These are phyloP conservation scores for Stephanodiscus triporus DNA, from an alignment of 108 stramenopile species.

Conservation along the genomic window DNA sequence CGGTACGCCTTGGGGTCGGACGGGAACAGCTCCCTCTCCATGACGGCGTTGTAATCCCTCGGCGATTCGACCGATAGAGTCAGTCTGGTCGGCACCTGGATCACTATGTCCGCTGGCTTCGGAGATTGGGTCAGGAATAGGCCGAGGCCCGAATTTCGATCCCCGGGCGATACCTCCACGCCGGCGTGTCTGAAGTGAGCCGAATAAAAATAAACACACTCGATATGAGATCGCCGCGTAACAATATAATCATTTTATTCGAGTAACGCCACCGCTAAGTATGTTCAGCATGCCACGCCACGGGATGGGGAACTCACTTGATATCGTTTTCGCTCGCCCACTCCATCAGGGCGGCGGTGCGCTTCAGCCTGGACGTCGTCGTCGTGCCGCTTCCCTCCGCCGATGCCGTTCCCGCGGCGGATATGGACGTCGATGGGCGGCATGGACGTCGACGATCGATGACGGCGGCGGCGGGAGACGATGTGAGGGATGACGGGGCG, in stretches of 20 bases:
- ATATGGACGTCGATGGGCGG: slow-evolving; percentile 9
- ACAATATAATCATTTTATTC: too few species aligned
- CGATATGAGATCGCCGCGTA: not conserved
- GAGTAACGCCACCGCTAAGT: too few species aligned
- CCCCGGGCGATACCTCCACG: slow-evolving; percentile 29
- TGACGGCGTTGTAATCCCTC: slow-evolving; percentile 48
- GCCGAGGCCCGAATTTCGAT: slow-evolving; percentile 61
- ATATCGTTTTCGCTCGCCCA: slow-evolving; percentile 52
- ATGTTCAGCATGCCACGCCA: too few species aligned
- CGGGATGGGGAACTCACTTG: slow-evolving; percentile 32
- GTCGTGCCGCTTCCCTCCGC: not conserved
- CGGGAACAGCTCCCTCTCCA: slow-evolving; percentile 39
- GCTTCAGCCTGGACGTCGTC: slow-evolving; percentile 35
- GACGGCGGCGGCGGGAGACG: not conserved
- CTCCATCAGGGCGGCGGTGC: slow-evolving; percentile 37
- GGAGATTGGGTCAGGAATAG: slow-evolving; percentile 51
- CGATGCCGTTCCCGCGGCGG: slow-evolving; percentile 22
- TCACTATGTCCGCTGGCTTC: slow-evolving; percentile 51
- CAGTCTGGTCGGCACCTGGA: slow-evolving; percentile 68
- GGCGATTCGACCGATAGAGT: slow-evolving; percentile 72
- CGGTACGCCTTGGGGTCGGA: slow-evolving; percentile 52
- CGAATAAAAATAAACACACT: not conserved
- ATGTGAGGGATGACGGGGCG: not conserved
- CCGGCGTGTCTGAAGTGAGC: slow-evolving; percentile 34
- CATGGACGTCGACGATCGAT: not conserved